Evolutionary conservation across 23 red algal genomes (phyloP).

Genomic region (Agarophyton chilense): DNA sequence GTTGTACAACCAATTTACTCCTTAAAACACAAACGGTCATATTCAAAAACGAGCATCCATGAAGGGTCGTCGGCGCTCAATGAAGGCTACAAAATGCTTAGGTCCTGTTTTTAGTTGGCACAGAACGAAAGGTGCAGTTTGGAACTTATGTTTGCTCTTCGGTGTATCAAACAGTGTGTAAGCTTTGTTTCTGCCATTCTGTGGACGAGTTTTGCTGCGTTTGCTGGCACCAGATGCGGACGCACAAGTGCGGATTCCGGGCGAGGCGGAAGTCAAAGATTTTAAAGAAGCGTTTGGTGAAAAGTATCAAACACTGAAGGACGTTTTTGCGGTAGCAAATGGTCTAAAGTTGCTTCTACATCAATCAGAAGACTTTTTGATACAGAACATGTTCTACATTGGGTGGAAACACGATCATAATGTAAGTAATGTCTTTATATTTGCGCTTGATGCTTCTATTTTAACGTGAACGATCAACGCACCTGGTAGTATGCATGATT

Average conservation of each 20-base stretch:
- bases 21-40: too few species aligned
- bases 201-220: not conserved
- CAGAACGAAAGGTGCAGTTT: not conserved
- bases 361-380: not conserved
- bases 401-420: slow-evolving; percentile 23
- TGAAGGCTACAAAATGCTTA: slow-evolving; percentile 6
- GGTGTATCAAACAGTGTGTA: not conserved
- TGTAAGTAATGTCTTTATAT: not conserved
- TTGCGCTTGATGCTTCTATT: not conserved
- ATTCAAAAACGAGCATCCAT: not conserved
- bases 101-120: not conserved
- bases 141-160: not conserved
- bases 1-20: too few species aligned
- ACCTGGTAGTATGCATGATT: slow-evolving; percentile 3
- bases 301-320: not conserved
- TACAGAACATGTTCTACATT: slow-evolving; percentile 56
- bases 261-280: not conserved
- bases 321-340: slow-evolving; percentile 16
- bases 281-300: not conserved
- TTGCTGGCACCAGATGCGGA: not conserved
- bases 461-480: not conserved
- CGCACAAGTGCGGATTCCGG: not conserved
- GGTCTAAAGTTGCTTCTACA: slow-evolving; percentile 15
- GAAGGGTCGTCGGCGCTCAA: too few species aligned
- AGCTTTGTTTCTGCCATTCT: slow-evolving; percentile 1